Percentiles rank a stretch among this genome's conserved stretches.
Conservation (phyloP, 495 filamentous ascomycete species). For the Penicillium nucicola region DNA sequence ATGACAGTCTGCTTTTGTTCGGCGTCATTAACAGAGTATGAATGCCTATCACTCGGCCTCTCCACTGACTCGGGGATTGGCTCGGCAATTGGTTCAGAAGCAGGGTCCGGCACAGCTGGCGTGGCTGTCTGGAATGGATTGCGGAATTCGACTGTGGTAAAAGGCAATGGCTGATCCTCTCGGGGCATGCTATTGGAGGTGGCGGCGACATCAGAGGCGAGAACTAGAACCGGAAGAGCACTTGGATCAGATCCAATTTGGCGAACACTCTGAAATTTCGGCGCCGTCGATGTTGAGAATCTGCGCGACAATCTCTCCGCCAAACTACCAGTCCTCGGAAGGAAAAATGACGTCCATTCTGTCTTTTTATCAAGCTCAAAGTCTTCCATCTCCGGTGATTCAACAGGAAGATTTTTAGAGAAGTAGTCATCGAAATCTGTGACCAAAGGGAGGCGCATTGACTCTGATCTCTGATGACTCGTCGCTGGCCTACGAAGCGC, state of each 20-base stretch:
- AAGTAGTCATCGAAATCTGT: conserved; percentile 31
- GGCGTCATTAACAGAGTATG: conserved; percentile 22
- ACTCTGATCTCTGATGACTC: conserved; percentile 80
- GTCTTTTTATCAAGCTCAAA: conserved; percentile 17
- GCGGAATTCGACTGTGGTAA: conserved; percentile 29
- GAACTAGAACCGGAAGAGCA: conserved; percentile 35
- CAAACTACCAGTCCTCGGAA: conserved; percentile 29
- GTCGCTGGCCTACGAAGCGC: conserved; percentile 76
- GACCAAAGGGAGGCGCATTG: conserved; percentile 50
- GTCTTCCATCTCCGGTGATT: conserved; percentile 13
- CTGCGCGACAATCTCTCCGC: conserved; percentile 35
- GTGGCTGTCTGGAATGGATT: conserved; percentile 30
- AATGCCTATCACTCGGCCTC: conserved; percentile 15
- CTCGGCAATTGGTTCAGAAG: too few relatives aligned
- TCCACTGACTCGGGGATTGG: conserved; percentile 1
- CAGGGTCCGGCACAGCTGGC: not conserved
- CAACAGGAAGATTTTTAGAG: conserved; percentile 7
- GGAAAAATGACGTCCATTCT: conserved; percentile 48
- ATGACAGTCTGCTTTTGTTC: conserved; percentile 21
- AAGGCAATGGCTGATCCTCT: conserved; percentile 4
- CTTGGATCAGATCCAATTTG: conserved; percentile 25
- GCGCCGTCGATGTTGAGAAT: conserved; percentile 25
- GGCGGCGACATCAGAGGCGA: conserved; percentile 34
- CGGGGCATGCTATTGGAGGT: conserved; percentile 7
- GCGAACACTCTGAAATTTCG: conserved; percentile 23